Base-by-base conservation (phyloP, 1,284 basidiomycete species). In the Leccinum fuscescens region DNA sequence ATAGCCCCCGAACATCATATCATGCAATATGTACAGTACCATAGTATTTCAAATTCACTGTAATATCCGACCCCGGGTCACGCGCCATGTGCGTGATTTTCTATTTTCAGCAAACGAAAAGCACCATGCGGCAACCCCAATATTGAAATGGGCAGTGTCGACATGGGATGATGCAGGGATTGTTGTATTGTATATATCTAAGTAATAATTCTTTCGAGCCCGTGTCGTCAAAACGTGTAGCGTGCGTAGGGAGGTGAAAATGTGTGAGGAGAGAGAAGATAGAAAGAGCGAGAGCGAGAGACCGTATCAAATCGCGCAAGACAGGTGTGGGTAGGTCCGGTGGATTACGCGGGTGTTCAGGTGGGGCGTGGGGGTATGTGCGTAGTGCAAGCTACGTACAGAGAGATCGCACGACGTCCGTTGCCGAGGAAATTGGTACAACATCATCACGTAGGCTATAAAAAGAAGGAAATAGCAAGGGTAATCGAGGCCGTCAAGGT, bases 361-460 rank as follows among this genome's bases (percentile, higher is more conserved):
- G 44, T 44, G 39, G 9, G n/a, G 39, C 39, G 9, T 17, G n/a
- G 14, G 39, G 8, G 37, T 9, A 4, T 7, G 35, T 15, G 39
- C 39, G 39, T n/a, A 5, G 42, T n/a, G 42, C 42, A 12, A 15
- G 35, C 14, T 37, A 37, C 35, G 42, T 44, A 3, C 5, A 20
- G 44, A 35, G 29, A 31, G 35, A 48, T 54, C 55, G 39, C 57
- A 44, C 59, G 60, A 49, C 3, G 39, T 48, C 42, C 52, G 39
- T 58, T 14, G 7, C 29, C 39, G 27, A 54, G 44, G 8, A 42
- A 50, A 46, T 22, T 60, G 59, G 58, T 63, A 63, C 61, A 63
- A 67, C 55, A 58, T n/a, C 15, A 57, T 48, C 44, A 22, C 20
- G 46, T 22, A 8, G 46, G 46, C 46, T 14, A 48, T 48, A 22